Conservation (phyloP, 805 yeast genomes). For the Teunomyces pallodes region DNA sequence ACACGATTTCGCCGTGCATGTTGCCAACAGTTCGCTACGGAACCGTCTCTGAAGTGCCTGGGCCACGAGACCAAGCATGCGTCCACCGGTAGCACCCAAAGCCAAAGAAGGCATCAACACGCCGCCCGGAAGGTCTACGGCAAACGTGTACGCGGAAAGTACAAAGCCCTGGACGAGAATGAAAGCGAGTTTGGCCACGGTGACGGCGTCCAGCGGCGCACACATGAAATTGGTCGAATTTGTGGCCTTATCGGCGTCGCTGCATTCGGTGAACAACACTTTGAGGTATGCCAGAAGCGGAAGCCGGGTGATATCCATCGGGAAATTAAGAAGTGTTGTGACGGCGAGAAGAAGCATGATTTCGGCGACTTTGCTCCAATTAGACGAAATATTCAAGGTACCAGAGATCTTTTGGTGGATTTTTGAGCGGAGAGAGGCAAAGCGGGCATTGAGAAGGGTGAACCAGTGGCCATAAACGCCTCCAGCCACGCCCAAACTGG, state of each 20-base stretch:
- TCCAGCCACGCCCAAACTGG: slow-evolving; percentile 67
- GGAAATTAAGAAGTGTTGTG: slow-evolving; percentile 57
- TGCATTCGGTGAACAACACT: slow-evolving; percentile 71
- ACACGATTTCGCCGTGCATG: slow-evolving; percentile 43
- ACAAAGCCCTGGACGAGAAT: slow-evolving; percentile 52
- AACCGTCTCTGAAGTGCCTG: slow-evolving; percentile 45
- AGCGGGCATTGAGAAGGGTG: slow-evolving; percentile 43
- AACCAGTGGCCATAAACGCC: slow-evolving; percentile 63
- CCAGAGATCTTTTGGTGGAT: slow-evolving; percentile 21
- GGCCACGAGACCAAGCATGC: slow-evolving; percentile 53
- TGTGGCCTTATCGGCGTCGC: slow-evolving; percentile 13
- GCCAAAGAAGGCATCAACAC: slow-evolving; percentile 61
- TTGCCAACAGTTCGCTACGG: slow-evolving; percentile 30
- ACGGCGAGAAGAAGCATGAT: slow-evolving; percentile 45
- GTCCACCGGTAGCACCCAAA: slow-evolving; percentile 59
- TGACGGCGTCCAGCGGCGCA: slow-evolving; percentile 21
- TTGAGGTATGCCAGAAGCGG: slow-evolving; percentile 57
- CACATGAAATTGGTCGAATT: slow-evolving; percentile 38
- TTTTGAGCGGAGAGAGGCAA: slow-evolving; percentile 32
- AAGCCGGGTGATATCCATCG: slow-evolving; percentile 50
- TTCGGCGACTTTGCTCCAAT: slow-evolving; percentile 42
- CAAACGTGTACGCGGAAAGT: slow-evolving; percentile 67
- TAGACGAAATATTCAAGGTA: slow-evolving; percentile 12
- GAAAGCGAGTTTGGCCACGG: slow-evolving; percentile 29
- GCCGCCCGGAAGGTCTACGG: slow-evolving; percentile 68